These are phyloP conservation scores for Chloranthus sessilifolius DNA, from an alignment of 164 flowering plant species.

Conservation along the genomic window DNA sequence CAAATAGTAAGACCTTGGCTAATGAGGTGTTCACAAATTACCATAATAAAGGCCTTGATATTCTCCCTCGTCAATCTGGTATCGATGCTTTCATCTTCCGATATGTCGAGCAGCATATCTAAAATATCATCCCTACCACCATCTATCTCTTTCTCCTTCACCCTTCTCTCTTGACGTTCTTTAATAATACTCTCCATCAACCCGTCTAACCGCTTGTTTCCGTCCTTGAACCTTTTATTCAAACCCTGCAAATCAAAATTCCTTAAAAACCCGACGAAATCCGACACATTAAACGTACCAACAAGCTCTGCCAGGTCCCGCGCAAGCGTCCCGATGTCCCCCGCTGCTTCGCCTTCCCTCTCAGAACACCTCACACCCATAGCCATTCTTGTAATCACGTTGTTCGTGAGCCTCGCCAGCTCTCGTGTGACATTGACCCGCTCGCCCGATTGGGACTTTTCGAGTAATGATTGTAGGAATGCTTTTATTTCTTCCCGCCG, in stretches of 20 bases:
- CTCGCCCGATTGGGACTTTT: constrained; percentile 18
- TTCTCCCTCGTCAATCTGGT: constrained; percentile 37
- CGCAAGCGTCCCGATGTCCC: constrained; percentile 22
- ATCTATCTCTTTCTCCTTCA: constrained; percentile 7
- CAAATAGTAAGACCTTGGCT: background rate
- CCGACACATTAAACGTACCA: constrained; percentile 47
- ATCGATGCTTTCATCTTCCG: constrained; percentile 36
- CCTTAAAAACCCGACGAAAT: constrained; percentile 35
- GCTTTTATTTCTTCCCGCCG: constrained; percentile 23
- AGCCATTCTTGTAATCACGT: constrained; percentile 43
- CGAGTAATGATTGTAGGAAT: constrained; percentile 16
- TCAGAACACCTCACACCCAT: constrained; percentile 31
- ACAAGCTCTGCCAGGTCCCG: constrained; percentile 33
- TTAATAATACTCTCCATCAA: constrained; percentile 41
- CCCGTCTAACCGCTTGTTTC: constrained; percentile 30
- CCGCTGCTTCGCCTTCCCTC: constrained; percentile 19
- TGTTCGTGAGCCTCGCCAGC: constrained; percentile 34
- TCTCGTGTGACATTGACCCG: constrained; percentile 31
- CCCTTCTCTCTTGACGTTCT: constrained; percentile 25
- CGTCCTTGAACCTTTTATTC: constrained; percentile 26
- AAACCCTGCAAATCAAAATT: constrained; percentile 44
- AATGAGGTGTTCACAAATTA: constrained; percentile 9
- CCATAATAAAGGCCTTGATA: constrained; percentile 59
- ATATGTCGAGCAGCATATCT: constrained; percentile 39
- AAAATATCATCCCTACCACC: constrained; percentile 29